Base-by-base conservation (phyloP, 768 basidiomycete species). In the Chalciporus sphaerocephalus region DNA sequence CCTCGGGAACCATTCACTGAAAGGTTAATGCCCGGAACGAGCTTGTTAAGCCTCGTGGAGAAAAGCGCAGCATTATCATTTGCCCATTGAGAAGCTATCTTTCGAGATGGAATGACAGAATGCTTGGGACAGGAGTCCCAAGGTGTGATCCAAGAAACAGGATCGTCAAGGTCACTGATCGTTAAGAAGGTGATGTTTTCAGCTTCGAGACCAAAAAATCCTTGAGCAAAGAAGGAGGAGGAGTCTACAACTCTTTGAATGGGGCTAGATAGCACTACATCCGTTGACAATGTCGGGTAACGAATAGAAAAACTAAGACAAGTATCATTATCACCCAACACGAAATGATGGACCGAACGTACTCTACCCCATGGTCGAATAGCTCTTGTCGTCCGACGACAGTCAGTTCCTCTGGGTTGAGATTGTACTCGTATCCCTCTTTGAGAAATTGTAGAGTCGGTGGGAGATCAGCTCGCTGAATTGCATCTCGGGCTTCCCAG, bases 141-240 rank as follows among this genome's bases (percentile, higher is more conserved):
- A 21, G 69, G 72, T 24, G 61, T 72, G 48, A 74, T 69, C 68
- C 69, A 72, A 32, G 69, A 67, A 16, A 66, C 57, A n/a, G 68
- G 67, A 41, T 56, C 55, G 35, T 50, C 50, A 40, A 70, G 58
- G 50, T 74, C 71, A 4, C 50, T 34, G 37, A 70, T 59, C 15
- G 60, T 59, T 3, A 53, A 46, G 42, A 72, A 64, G 16, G 53
- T 47, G 12, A 66, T 50, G 7, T 55, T 57, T 45, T 64, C 56
- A 13, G 54, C 47, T 7, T 45, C 22, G 12, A 63, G 61, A 11
- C 72, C 73, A 47, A 68, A 69, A 54, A 69, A 68, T 0, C 71
- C 69, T 24, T 62, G 48, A 30, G 60, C 62, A 52, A 74, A 74
- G 59, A 70, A 74, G 47, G 63, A 60, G 15, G 72, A 63, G 3